Base-by-base conservation (phyloP, 306 rosid genomes). In the Adenanthera pavonina region DNA sequence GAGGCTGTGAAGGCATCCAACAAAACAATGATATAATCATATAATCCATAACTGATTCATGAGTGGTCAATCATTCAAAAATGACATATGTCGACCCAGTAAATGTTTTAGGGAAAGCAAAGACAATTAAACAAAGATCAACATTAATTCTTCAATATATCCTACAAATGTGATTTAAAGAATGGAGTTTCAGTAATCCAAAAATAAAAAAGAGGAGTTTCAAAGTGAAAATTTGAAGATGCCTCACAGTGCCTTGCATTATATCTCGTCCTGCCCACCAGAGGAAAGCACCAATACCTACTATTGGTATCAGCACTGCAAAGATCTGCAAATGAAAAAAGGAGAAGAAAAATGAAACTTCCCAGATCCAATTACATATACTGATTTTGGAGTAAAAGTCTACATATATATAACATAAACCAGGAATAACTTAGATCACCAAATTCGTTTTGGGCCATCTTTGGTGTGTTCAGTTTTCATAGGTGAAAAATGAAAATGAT, bases 221-320 rank as follows among this genome's bases (percentile, higher is more conserved):
- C 54, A 80, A 36, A 85, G 33, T 33, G 69, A 44, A 79, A 74
- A 76, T 54, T 2, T 8, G 76, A 74, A 47, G 85, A 70, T 77
- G 78, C 60, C 98, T 89, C 81, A 95, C 99, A 17, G 89, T 85
- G 94, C 88, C 92, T 90, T 89, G 97, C 87, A 95, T 90, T 43
- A 95, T 92, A 83, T 95, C 99, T 79, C 90, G 89, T 77, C 98
- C 94, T 47, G 97, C 99, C 99, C 98, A 95, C 99, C 97, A 95
- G 40, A 95, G 81, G 85, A 95, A 95, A 77, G 93, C 97, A 53
- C 96, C 99, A 76, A 95, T 34, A 51, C 99, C 98, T 65, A 93
- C 93, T 59, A 95, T 84, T 47, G 99, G 99, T 84, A 92, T 49
- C 62, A 95, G 72, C 80, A 93, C 91, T n/a, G 89, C 97, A 73